Base-by-base conservation (phyloP, 345 rosid genomes). In the Raphanus sativus region DNA sequence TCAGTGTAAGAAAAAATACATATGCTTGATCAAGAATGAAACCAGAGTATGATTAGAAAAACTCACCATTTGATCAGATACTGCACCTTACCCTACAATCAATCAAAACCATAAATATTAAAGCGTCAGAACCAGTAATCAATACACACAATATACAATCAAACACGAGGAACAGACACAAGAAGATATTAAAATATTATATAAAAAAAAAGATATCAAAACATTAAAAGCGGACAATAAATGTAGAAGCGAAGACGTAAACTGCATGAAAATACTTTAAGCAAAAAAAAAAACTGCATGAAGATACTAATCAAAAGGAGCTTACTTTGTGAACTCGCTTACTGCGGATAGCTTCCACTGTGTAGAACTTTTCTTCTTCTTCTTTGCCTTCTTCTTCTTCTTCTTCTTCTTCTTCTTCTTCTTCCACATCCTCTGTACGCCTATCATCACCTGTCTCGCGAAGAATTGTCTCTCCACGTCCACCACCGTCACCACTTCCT, bases 11-110 rank as follows among this genome's bases (percentile, higher is more conserved):
- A 70, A 50, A 59, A 74, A 80, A 50, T 1, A 2, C 63, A 65
- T 40, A 59, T 36, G 48, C n/a, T 50, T 62, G 65, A 61, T 74
- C 61, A 62, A 61, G 40, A 71, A 65, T 33, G 68, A 71, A 65
- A 67, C 62, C 9, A 5, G 33, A 40, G 28, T 32, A 67, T n/a
- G 55, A 42, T 32, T 58, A 70, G 76, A 72, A 45, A 3, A 69
- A 78, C 95, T 79, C 66, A 96, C 99, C 99, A 96, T 86, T 96
- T 96, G 54, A 96, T 91, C 33, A 93, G 91, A 88, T 96, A 96
- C 86, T 96, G 99, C 68, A 90, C 85, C 82, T 90, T 86, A 1
- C 98, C 97, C 99, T 96, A 76, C 78, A 32, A 71, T 69, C 65
- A 71, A 24, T 59, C 70, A 73, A 77, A 65, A 78, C 10, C 69